These are phyloP conservation scores for Talaromyces pinophilus DNA, from an alignment of 2,329 filamentous ascomycete species.

Conservation along the genomic window DNA sequence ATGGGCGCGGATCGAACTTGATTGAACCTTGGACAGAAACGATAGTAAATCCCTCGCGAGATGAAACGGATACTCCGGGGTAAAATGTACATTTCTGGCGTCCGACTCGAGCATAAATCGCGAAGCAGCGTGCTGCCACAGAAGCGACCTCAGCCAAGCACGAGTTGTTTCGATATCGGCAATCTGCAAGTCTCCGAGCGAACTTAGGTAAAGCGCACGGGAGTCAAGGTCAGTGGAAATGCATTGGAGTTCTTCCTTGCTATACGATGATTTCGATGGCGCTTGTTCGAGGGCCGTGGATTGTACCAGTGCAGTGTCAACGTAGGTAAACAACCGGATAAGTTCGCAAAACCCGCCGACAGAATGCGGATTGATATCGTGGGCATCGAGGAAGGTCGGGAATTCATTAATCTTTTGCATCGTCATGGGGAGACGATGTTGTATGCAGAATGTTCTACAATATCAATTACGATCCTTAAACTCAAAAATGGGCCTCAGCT, in stretches of 20 bases:
- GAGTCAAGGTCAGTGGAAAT: conserved; percentile 13
- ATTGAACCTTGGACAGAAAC: conserved; percentile 18
- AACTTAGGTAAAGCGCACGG: neutral
- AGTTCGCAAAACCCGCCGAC: conserved; percentile 14
- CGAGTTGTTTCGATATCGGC: conserved; percentile 27
- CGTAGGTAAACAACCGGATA: conserved; percentile 16
- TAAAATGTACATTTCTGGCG: conserved; percentile 11
- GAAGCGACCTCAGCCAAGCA: conserved; percentile 26
- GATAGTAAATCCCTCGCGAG: conserved; percentile 20
- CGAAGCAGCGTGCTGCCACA: conserved; percentile 28
- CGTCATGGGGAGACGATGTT: conserved; percentile 17
- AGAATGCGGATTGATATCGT: conserved; percentile 16
- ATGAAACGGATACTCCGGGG: conserved; percentile 21
- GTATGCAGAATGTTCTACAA: conserved; percentile 20
- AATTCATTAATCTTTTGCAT: conserved; percentile 19
- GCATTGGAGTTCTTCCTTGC: conserved; percentile 9
- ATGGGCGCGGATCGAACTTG: conserved; percentile 18
- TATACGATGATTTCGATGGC: neutral
- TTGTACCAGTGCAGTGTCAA: conserved; percentile 13
- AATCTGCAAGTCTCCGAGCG: conserved; percentile 17
- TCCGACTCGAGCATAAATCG: conserved; percentile 27
- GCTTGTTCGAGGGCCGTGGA: conserved; percentile 10
- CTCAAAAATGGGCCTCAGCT: neutral
- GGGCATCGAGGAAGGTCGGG: conserved; percentile 18
- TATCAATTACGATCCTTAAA: neutral